These are phyloP conservation scores for Leucocoprinus gongylophorus DNA, from an alignment of 1,284 basidiomycete genomes.

Conservation along the genomic window DNA sequence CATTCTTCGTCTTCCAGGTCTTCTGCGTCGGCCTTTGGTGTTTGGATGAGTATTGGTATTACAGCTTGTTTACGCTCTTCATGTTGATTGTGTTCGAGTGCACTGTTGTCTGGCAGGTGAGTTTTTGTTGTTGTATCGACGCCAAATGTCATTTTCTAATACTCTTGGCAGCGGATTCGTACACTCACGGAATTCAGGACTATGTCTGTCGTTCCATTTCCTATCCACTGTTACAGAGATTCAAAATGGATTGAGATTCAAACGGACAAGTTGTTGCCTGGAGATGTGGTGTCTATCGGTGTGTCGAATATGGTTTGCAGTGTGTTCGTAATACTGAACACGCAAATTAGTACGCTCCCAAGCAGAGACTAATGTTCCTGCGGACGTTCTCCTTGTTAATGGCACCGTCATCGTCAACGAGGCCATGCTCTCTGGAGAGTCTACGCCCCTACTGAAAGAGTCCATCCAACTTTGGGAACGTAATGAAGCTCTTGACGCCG, in stretches of 20 bases:
- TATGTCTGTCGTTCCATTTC: slow-evolving; percentile 88
- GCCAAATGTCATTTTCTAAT: neutral
- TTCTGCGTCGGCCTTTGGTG: slow-evolving; percentile 96
- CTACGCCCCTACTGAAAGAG: slow-evolving; percentile 91
- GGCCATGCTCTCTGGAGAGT: slow-evolving; percentile 96
- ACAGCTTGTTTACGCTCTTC: slow-evolving; percentile 92
- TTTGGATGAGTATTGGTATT: slow-evolving; percentile 97
- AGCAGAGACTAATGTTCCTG: slow-evolving; percentile 81
- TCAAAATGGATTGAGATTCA: slow-evolving; percentile 75
- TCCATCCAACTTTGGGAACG: slow-evolving; percentile 80
- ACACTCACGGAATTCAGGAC: slow-evolving; percentile 93
- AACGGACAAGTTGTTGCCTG: slow-evolving; percentile 82
- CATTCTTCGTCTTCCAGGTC: slow-evolving; percentile 95
- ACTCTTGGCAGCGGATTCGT: slow-evolving; percentile 60
- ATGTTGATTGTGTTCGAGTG: slow-evolving; percentile 97
- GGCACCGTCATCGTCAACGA: slow-evolving; percentile 95
- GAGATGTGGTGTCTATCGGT: slow-evolving; percentile 83
- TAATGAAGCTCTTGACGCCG: slow-evolving; percentile 73
- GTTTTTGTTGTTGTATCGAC: slow-evolving; percentile 20
- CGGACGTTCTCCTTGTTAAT: slow-evolving; percentile 81
- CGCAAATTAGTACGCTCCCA: slow-evolving; percentile 58
- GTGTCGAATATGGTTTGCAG: slow-evolving; percentile 18
- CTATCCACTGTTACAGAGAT: slow-evolving; percentile 75
- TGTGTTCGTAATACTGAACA: neutral
- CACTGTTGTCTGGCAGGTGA: slow-evolving; percentile 92